Conservation (phyloP, 306 rosid genomes). For the Malus sylvestris region DNA sequence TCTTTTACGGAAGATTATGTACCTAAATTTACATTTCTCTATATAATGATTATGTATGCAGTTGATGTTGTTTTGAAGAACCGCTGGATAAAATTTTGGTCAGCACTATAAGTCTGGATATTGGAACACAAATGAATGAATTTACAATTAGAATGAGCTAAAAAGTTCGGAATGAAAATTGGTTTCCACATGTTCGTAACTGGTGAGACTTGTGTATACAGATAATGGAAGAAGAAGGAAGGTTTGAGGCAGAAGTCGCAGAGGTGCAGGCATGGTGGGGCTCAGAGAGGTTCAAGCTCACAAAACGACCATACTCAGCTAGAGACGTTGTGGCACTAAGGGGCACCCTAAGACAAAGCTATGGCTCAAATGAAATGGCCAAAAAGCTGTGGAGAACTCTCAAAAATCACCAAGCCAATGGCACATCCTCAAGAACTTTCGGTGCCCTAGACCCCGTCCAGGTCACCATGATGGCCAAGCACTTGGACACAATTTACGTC, state of each 20-base stretch:
- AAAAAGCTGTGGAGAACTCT: constrained; percentile 84
- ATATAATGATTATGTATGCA: background rate
- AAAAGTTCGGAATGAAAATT: background rate
- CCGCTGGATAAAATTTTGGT: background rate
- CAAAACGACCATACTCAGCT: constrained; percentile 64
- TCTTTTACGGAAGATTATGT: background rate
- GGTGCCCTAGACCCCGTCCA: constrained; percentile 98
- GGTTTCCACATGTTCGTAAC: background rate
- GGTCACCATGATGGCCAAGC: constrained; percentile 90
- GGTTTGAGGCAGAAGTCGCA: constrained; percentile 76
- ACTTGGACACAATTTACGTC: constrained; percentile 83
- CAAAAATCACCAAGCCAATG: constrained; percentile 78
- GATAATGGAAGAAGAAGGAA: constrained; percentile 90
- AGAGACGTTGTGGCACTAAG: constrained; percentile 77
- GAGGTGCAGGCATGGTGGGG: constrained; percentile 96
- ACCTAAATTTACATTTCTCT: background rate
- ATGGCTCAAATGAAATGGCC: constrained; percentile 72
- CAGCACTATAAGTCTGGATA: too few species aligned
- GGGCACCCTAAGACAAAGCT: constrained; percentile 70
- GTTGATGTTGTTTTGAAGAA: background rate
- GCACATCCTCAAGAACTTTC: constrained; percentile 85
- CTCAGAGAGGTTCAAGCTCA: constrained; percentile 72
- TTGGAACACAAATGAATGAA: background rate
- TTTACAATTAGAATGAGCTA: background rate
- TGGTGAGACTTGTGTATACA: constrained; percentile 10